Base-by-base conservation (phyloP, 148 eudicot genomes). In the Euryodendron excelsum region DNA sequence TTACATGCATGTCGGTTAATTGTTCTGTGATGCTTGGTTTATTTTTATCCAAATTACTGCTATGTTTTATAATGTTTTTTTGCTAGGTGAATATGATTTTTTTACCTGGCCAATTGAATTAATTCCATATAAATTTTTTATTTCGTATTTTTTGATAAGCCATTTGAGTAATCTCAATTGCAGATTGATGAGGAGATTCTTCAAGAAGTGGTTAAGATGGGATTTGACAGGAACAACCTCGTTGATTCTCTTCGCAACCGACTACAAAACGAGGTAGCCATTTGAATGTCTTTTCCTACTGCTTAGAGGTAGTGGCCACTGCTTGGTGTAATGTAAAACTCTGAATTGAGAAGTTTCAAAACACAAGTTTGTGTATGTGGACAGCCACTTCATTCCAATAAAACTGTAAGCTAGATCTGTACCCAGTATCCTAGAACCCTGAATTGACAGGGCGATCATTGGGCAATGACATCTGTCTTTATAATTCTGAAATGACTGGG, bases 161-260 rank as follows among this genome's bases (percentile, higher is more conserved):
- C 30, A 27, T 53, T 64, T 28, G 58, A 34, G 63, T 58, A 61
- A 67, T 45, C 20, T 55, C 55, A 15, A 52, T 74, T 79, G 71
- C 87, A 88, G 89, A 84, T 86, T 74, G 89, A 88, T 64, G 91
- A 88, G 80, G 91, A 86, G 39, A 84, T 88, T 76, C 87, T 88
- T 64, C 86, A 76, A 64, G 91, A 88, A 61, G 91, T 88, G 65
- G 50, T 82, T 79, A 84, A 82, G 67, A 86, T 78, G 91, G 91
- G 91, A 50, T 84, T 86, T 73, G 89, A 86, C 83, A 82, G 83
- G 84, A 86, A 80, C 72, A 66, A 10, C 73, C 89, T 88, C 52
- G 61, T 84, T 80, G 89, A 88, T 30, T 88, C 87, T 76, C 87
- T 88, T 80, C 87, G 81, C 61, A 84, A 77, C 71, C 74, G 91